Percentiles rank a stretch among this genome's conserved stretches.
Evolutionary conservation across 2,329 filamentous ascomycete genomes (phyloP).

Genomic region (Penicillium expansum): DNA sequence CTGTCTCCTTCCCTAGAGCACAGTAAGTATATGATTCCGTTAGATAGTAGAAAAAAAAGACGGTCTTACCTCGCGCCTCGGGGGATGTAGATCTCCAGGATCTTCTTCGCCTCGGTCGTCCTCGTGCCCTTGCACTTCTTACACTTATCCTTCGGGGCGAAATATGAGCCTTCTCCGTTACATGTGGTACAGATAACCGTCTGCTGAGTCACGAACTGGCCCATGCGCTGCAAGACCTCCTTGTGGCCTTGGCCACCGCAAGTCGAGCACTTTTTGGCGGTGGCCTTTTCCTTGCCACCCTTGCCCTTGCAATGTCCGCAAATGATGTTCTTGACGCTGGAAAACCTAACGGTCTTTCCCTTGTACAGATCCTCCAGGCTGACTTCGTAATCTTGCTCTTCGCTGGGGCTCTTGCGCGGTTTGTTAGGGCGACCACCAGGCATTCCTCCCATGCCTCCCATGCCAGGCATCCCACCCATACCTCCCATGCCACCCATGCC

Average conservation of each 20-base stretch:
- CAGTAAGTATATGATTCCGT: constrained; percentile 4
- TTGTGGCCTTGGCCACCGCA: constrained; percentile 79
- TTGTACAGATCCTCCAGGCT: constrained; percentile 95
- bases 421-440: constrained; percentile 35
- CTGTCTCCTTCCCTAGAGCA: constrained; percentile 68
- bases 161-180: constrained; percentile 78
- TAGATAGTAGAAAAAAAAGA: neutral
- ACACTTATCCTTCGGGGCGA: constrained; percentile 95
- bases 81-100: constrained; percentile 93
- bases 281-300: constrained; percentile 89
- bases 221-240: constrained; percentile 76
- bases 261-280: constrained; percentile 74
- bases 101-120: constrained; percentile 84
- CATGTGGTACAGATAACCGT: constrained; percentile 79
- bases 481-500: constrained; percentile 55
- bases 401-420: constrained; percentile 68
- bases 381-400: constrained; percentile 88
- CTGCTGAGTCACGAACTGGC: constrained; percentile 79
- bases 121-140: constrained; percentile 97
- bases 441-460: constrained; percentile 35
- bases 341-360: constrained; percentile 96
- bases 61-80: constrained; percentile 65
- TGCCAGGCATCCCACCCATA: constrained; percentile 57
- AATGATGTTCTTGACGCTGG: constrained; percentile 88
- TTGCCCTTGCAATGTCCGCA: constrained; percentile 83